Evolutionary conservation across 1,139 yeast species (phyloP).

Genomic region (Arxiozyma heterogenica): DNA sequence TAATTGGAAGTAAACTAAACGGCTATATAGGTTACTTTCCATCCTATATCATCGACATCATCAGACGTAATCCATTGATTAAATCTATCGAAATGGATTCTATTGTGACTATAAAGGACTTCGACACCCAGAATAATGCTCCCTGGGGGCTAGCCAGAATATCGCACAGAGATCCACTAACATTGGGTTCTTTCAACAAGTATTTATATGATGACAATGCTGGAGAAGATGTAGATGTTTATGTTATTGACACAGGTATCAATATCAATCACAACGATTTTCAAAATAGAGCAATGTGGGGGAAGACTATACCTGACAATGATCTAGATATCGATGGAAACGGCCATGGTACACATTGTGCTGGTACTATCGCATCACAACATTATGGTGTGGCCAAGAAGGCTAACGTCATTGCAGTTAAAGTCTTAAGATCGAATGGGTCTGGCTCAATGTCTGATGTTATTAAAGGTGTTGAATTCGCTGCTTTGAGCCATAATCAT

Average conservation of each 20-base stretch:
- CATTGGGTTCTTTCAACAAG: constrained; percentile 31
- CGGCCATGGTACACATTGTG: constrained; percentile 86
- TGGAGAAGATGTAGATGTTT: constrained; percentile 14
- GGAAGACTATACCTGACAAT: constrained; percentile 76
- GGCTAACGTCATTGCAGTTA: constrained; percentile 66
- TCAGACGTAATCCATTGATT: constrained; percentile 37
- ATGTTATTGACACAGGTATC: constrained; percentile 86
- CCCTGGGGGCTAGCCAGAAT: constrained; percentile 95
- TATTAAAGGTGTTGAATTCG: constrained; percentile 71
- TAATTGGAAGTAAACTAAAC: constrained; percentile 39
- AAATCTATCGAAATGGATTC: constrained; percentile 6
- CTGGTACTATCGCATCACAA: constrained; percentile 72
- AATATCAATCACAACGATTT: constrained; percentile 73
- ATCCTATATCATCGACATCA: constrained; percentile 57
- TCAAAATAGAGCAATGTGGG: constrained; percentile 91
- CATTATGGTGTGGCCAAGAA: constrained; percentile 73
- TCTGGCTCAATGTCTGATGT: constrained; percentile 77
- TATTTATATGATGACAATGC: constrained; percentile 57
- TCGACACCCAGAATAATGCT: constrained; percentile 53
- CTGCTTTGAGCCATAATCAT: constrained; percentile 57
- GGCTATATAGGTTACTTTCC: constrained; percentile 76
- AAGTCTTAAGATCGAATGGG: constrained; percentile 68
- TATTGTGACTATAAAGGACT: background rate
- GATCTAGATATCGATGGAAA: constrained; percentile 83
- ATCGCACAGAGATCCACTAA: constrained; percentile 62